A percentile compares a stretch with the other conserved stretches of the same genome.
Evolutionary conservation across 2,329 filamentous ascomycete species (phyloP).

Genomic region (Pseudomassariella vexata): DNA sequence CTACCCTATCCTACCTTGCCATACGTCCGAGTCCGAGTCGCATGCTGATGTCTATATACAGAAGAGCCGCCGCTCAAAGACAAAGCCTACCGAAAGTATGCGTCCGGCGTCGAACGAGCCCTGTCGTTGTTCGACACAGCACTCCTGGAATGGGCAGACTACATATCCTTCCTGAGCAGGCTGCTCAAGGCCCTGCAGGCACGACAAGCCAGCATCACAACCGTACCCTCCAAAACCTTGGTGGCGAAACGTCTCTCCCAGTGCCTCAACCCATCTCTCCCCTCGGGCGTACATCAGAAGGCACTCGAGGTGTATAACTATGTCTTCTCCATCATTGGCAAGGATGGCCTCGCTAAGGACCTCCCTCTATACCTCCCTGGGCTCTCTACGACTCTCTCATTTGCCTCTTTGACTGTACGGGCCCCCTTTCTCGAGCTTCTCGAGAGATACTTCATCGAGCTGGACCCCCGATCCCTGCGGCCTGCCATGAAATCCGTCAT

Average conservation of each 20-base stretch:
- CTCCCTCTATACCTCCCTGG: constrained; percentile 86
- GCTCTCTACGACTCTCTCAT: constrained; percentile 81
- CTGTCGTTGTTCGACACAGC: constrained; percentile 87
- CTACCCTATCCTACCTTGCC: too few relatives aligned
- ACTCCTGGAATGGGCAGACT: constrained; percentile 98
- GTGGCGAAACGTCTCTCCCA: constrained; percentile 91
- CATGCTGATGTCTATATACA: too few relatives aligned
- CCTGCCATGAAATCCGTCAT: constrained; percentile 89
- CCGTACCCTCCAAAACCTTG: constrained; percentile 74
- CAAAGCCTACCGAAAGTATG: constrained; percentile 80
- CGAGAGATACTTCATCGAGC: constrained; percentile 69
- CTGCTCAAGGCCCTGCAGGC: constrained; percentile 90
- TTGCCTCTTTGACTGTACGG: constrained; percentile 87
- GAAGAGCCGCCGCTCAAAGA: constrained; percentile 54
- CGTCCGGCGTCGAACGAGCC: constrained; percentile 78
- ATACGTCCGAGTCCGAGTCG: too few relatives aligned
- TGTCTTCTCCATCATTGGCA: constrained; percentile 81
- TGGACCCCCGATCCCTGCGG: constrained; percentile 67
- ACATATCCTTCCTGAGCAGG: constrained; percentile 92
- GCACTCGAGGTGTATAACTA: constrained; percentile 88
- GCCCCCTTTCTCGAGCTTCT: constrained; percentile 79
- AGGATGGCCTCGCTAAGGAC: constrained; percentile 73
- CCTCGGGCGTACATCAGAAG: constrained; percentile 96
- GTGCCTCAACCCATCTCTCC: constrained; percentile 87
- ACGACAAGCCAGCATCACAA: constrained; percentile 63